phyloP scores from a whole-genome alignment of 116 monocot genomes.

The Zostera marina region DNA sequence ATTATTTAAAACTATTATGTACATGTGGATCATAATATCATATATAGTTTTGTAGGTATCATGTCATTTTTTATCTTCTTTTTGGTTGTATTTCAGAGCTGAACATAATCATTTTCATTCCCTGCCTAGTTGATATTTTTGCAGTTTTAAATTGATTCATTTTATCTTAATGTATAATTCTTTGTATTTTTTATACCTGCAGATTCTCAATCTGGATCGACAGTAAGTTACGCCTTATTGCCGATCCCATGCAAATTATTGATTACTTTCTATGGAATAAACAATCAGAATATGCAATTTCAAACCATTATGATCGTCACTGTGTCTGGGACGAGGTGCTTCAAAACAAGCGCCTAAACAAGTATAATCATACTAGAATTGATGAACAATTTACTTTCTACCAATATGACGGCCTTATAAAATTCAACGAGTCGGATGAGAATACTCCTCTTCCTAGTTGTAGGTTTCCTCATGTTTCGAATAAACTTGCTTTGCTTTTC shows the following conservation, averaged over 20 bases:
- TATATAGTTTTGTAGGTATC: too few relatives aligned
- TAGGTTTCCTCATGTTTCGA: slow-evolving; percentile 14
- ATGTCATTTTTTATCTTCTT: too few relatives aligned
- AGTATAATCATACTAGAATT: slow-evolving; percentile 75
- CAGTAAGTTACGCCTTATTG: slow-evolving; percentile 68
- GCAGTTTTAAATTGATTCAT: too few relatives aligned
- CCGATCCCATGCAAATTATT: slow-evolving; percentile 67
- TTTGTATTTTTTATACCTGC: neutral
- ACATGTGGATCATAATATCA: too few relatives aligned
- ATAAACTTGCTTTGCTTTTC: neutral
- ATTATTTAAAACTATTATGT: too few relatives aligned
- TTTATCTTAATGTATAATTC: too few relatives aligned
- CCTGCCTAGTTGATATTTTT: too few relatives aligned
- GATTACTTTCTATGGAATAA: slow-evolving; percentile 77
- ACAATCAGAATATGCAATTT: slow-evolving; percentile 69
- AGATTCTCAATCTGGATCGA: slow-evolving; percentile 96
- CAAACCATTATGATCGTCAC: slow-evolving; percentile 76
- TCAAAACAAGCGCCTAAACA: slow-evolving; percentile 84
- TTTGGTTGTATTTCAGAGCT: too few relatives aligned
- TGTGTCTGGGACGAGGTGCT: slow-evolving; percentile 86
- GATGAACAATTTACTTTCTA: slow-evolving; percentile 86
- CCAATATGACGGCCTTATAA: slow-evolving; percentile 62
- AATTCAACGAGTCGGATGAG: slow-evolving; percentile 55
- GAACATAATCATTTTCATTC: too few relatives aligned
- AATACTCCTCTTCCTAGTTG: slow-evolving; percentile 67